Percentiles rank a stretch among this genome's conserved stretches.
These are phyloP conservation scores for Saturnispora quitensis DNA, from an alignment of 805 yeast species.

Conservation along the genomic window DNA sequence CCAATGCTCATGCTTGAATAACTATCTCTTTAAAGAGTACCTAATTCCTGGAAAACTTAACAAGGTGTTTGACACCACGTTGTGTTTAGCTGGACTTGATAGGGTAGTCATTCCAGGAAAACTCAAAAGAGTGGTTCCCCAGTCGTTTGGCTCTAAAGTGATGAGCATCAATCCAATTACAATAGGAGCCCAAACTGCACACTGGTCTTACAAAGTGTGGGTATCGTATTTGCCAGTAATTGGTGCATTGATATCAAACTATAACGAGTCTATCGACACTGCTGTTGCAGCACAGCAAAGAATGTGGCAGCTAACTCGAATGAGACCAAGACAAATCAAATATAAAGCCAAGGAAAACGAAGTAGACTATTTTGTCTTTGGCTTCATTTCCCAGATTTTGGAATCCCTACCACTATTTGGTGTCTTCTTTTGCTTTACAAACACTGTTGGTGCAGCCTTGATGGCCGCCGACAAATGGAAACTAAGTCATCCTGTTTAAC, in stretches of 20 bases:
- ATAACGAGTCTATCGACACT: constrained; percentile 15
- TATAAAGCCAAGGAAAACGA: constrained; percentile 23
- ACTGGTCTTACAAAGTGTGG: constrained; percentile 11
- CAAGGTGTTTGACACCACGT: constrained; percentile 20
- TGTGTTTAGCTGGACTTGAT: constrained; percentile 23
- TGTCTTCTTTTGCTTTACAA: constrained; percentile 47
- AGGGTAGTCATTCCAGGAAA: constrained; percentile 27
- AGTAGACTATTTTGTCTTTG: constrained; percentile 40
- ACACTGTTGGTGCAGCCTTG: constrained; percentile 55
- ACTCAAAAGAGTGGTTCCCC: constrained; percentile 23
- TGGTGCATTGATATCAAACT: constrained; percentile 16
- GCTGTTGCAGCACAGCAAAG: constrained; percentile 16
- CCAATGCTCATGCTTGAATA: constrained; percentile 20
- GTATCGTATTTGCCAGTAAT: constrained; percentile 20
- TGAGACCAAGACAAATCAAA: constrained; percentile 21
- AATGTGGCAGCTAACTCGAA: constrained; percentile 18
- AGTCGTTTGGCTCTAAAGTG: constrained; percentile 19
- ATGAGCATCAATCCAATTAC: constrained; percentile 9
- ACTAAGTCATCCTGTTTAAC: neutral
- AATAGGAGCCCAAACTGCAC: neutral
- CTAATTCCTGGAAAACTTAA: constrained; percentile 21
- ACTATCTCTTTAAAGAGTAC: constrained; percentile 19
- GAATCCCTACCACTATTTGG: constrained; percentile 38
- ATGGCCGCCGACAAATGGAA: constrained; percentile 36
- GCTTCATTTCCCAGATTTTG: constrained; percentile 40